A percentile compares a stretch with the other conserved stretches of the same genome.
phyloP scores from a whole-genome alignment of 306 rosid genomes.

The Fragaria ananassa region DNA sequence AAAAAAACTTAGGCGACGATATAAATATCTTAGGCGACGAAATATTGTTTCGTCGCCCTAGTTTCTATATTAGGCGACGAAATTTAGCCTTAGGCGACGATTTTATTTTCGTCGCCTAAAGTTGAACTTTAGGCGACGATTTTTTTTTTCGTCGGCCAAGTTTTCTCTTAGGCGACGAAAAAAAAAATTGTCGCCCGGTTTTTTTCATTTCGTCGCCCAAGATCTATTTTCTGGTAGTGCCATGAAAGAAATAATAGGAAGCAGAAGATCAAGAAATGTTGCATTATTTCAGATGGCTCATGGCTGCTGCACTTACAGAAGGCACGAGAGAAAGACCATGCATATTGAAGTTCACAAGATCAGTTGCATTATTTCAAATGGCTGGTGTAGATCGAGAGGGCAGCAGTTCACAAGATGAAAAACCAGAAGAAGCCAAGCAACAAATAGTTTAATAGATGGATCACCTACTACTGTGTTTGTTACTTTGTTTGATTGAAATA shows the following conservation, averaged over 20 bases:
- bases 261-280: slow-evolving; percentile 5
- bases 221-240: too few species aligned
- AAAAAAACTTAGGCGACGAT: too few species aligned
- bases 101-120: too few species aligned
- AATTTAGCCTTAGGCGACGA: too few species aligned
- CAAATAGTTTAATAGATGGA: slow-evolving; percentile 6
- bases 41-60: too few species aligned
- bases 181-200: too few species aligned
- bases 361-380: background rate
- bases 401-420: slow-evolving; percentile 44
- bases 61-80: too few species aligned
- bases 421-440: slow-evolving; percentile 41
- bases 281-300: background rate
- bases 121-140: too few species aligned
- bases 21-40: too few species aligned
- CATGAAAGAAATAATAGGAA: background rate
- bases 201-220: too few species aligned
- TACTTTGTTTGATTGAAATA: slow-evolving; percentile 19
- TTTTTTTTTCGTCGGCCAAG: too few species aligned
- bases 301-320: background rate
- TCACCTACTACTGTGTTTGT: background rate
- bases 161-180: too few species aligned
- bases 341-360: background rate
- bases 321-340: slow-evolving; percentile 8
- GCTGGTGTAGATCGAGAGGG: background rate